Base-by-base conservation (phyloP, 768 basidiomycete genomes). In the Podaxis mareebaensis region DNA sequence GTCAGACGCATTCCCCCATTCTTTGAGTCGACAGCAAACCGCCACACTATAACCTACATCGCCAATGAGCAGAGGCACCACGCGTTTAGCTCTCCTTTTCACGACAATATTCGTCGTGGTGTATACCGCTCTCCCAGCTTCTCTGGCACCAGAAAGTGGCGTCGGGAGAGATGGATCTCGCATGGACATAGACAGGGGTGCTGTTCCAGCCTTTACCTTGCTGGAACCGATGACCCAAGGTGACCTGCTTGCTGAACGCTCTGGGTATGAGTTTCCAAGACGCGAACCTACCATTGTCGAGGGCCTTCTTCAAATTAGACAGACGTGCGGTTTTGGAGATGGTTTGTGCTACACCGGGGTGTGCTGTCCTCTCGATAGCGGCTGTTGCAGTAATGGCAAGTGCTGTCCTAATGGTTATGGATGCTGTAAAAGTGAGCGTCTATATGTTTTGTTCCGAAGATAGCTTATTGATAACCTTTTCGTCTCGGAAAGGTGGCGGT, bases 281-380 rank as follows among this genome's bases (percentile, higher is more conserved):
- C 60, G 60, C 26, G 60, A 61, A 24, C 52, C 60, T n/a, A 44
- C 44, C 20, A 39, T 54, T 12, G 55, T 62, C 30, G 36, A 56
- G 42, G 61, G 53, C 33, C 61, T 62, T 46, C 53, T 62, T 15
- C 42, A 46, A 22, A 38, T 36, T 17, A 54, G 61, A 17, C 61
- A 62, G 42, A 55, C 61, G 2, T 62, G 61, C 4, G 44, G 30
- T 3, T 26, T 4, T n/a, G 61, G 61, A 8, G 49, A 36, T 24
- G 61, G 61, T 46, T 7, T 38, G 7, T 62, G 61, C 28, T 39
- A 24, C 30, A 62, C 46, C 10, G 30, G 44, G 33, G 46, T 11
- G 44, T 62, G 61, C 13, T 62, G 61, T 24, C 61, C 61, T 26
- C n/a, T 62, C 12, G 61, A 42, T 33, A 33, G 33, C 33, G 33